Evolutionary conservation across 225 moss, liverwort and hornwort species (phyloP).

Genomic region (Ulota crispa): DNA sequence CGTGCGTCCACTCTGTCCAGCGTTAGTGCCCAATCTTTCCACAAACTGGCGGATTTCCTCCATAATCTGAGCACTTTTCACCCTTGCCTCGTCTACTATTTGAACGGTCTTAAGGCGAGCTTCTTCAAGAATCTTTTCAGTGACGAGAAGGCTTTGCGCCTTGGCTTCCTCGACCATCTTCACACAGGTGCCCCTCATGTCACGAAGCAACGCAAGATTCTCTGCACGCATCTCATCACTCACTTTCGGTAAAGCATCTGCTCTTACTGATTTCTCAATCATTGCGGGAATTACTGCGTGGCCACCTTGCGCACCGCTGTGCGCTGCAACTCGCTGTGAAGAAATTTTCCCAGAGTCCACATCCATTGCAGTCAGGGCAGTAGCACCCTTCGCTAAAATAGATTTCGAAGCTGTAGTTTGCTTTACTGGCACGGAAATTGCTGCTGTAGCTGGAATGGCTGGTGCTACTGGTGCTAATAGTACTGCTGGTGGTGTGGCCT

Average conservation of each 20-base stretch:
- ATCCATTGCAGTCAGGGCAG: conserved; percentile 25
- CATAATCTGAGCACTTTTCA: conserved; percentile 48
- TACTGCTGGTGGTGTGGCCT: conserved; percentile 15
- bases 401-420: conserved; percentile 27
- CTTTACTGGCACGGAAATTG: background rate
- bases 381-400: conserved; percentile 11
- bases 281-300: conserved; percentile 7
- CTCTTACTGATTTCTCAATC: conserved; percentile 28
- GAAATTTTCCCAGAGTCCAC: conserved; percentile 26
- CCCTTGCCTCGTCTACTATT: conserved; percentile 49
- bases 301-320: conserved; percentile 32
- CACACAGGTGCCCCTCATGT: conserved; percentile 49
- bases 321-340: conserved; percentile 14
- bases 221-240: conserved; percentile 49
- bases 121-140: conserved; percentile 52
- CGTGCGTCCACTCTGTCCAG: conserved; percentile 36
- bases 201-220: conserved; percentile 48
- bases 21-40: conserved; percentile 24
- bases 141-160: conserved; percentile 43
- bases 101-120: conserved; percentile 38
- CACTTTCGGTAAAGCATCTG: conserved; percentile 21
- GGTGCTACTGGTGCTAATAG: background rate
- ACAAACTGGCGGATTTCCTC: conserved; percentile 47
- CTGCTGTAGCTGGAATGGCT: background rate
- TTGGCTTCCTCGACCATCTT: conserved; percentile 66